Evolutionary conservation across 768 basidiomycete species (phyloP), one percentile per base, ranked within the genome.

Genomic region (Rhodotorula babjevae): DNA sequence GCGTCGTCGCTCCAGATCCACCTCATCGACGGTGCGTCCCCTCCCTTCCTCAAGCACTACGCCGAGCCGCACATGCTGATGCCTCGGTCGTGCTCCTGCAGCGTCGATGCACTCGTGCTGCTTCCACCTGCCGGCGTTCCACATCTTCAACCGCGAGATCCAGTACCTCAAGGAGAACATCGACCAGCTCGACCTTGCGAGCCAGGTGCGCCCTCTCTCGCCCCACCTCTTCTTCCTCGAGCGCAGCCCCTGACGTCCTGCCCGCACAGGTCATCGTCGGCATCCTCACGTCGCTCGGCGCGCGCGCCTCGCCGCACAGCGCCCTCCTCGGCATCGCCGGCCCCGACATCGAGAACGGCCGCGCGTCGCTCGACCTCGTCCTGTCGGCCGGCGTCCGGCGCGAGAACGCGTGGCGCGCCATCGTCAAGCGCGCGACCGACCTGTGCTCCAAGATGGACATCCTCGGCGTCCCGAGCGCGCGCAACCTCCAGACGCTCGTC

Each of bases 361-460:
- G 61, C 25, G 65, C 67, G 0, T 69, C 70, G 36, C 67, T 56
- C 55, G 74, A 69, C 10, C 36, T 75, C 25, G 71, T 75, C 33
- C 61, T 69, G 11, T 62, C 65, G 4, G 74, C 74, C 0, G 74
- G 74, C 14, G 16, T 49, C 11, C 49, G 74, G 25, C 50, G 74
- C 7, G 74, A 75, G 58, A 75, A 69, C 55, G 74, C 74, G 4
- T 75, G 74, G 70, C 44, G 74, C n/a, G 74, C 71, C 21, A 72
- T 75, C 61, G 65, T 68, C 52, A 62, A 75, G 29, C 67, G 68
- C 19, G 74, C 74, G 50, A 71, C 67, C 27, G 67, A 65, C 21
- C 61, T 75, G 2, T 66, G 65, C 29, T 68, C 69, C 60, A 66
- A 57, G 14, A 50, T 65, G 50, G 64, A 72, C 46, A 60, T 75